Percentiles rank a stretch among this genome's conserved stretches.
These are phyloP conservation scores for Septoria linicola DNA, from an alignment of 2,329 filamentous ascomycete species.

Conservation along the genomic window DNA sequence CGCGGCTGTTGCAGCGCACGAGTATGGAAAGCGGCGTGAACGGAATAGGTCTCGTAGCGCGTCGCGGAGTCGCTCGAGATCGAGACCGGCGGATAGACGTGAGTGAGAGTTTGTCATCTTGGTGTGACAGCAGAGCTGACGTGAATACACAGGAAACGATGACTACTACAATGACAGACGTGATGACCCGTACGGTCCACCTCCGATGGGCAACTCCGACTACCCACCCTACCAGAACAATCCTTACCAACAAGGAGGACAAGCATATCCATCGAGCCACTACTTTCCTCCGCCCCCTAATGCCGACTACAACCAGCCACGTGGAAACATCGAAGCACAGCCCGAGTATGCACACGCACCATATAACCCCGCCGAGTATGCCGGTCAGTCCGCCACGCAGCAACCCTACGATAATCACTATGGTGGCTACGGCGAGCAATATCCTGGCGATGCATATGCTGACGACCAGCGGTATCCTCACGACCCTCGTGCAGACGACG, in stretches of 20 bases:
- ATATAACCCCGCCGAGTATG: constrained; percentile 50
- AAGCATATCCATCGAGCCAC: constrained; percentile 46
- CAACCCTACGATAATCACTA: constrained; percentile 33
- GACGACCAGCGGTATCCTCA: constrained; percentile 35
- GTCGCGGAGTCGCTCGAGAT: constrained; percentile 9
- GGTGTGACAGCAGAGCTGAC: background rate
- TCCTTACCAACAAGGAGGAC: constrained; percentile 26
- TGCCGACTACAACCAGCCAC: constrained; percentile 27
- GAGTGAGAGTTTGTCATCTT: constrained; percentile 2
- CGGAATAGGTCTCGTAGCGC: constrained; percentile 47
- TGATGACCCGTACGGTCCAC: constrained; percentile 36
- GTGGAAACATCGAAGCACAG: constrained; percentile 36
- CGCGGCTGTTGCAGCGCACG: constrained; percentile 57
- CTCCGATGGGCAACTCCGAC: constrained; percentile 38
- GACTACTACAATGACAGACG: constrained; percentile 26
- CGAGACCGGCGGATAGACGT: constrained; percentile 18
- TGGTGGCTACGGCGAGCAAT: constrained; percentile 36
- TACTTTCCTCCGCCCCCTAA: constrained; percentile 52
- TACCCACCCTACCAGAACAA: constrained; percentile 33
- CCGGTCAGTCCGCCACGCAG: constrained; percentile 28
- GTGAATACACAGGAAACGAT: constrained; percentile 15
- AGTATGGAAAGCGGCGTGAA: constrained; percentile 57
- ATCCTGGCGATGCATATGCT: constrained; percentile 35
- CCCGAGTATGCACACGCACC: constrained; percentile 35
- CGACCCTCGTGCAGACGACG: constrained; percentile 23